Percentiles rank a stretch among this genome's conserved stretches.
Evolutionary conservation across 2,329 filamentous ascomycete genomes (phyloP).

Genomic region (Colletotrichum godetiae): DNA sequence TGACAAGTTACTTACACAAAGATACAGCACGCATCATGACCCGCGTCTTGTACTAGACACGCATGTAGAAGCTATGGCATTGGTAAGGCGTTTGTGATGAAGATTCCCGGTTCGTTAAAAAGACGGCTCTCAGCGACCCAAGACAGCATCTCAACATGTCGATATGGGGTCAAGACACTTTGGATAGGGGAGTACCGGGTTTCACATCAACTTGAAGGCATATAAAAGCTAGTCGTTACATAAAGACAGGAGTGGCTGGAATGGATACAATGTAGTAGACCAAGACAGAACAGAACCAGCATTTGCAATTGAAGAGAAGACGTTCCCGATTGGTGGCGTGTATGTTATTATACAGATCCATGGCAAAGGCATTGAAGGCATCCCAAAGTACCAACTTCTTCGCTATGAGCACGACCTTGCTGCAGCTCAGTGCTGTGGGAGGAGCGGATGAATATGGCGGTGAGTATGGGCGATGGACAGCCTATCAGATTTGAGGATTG

Average conservation of each 20-base stretch:
- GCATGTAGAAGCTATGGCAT: not conserved
- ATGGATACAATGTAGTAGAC: not conserved
- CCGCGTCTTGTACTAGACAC: conserved; percentile 56
- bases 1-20: conserved; percentile 3
- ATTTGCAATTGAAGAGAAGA: not conserved
- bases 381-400: not conserved
- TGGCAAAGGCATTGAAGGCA: not conserved
- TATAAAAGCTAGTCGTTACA: not conserved
- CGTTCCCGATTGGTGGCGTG: not conserved
- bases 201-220: conserved; percentile 33
- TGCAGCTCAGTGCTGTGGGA: not conserved
- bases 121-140: not conserved
- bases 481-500: not conserved
- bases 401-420: not conserved
- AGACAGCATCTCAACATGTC: conserved; percentile 33
- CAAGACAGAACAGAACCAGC: not conserved
- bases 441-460: not conserved
- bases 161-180: conserved; percentile 2
- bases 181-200: conserved; percentile 20
- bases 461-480: not conserved
- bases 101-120: conserved; percentile 7
- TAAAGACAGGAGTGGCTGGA: not conserved
- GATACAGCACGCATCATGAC: conserved; percentile 57
- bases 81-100: conserved; percentile 21
- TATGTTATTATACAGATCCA: not conserved